Percentiles rank a stretch among this genome's conserved stretches.
Evolutionary conservation across 2,329 filamentous ascomycete species (phyloP).

Genomic region (Westerdykella sp.): DNA sequence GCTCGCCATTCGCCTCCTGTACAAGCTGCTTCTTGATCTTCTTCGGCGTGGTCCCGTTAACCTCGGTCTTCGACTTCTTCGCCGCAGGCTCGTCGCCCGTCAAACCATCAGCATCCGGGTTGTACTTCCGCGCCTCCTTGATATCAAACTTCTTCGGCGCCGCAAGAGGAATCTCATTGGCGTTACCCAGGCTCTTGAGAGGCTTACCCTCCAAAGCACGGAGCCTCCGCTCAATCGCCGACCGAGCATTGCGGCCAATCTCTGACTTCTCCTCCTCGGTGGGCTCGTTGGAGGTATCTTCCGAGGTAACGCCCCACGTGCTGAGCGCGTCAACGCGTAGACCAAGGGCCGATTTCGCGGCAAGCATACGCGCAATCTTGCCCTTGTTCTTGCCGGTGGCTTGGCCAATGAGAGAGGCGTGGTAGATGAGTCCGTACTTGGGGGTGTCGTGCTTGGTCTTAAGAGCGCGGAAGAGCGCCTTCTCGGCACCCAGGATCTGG

Average conservation of each 20-base stretch:
- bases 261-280: constrained; percentile 86
- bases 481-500: constrained; percentile 97
- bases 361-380: constrained; percentile 95
- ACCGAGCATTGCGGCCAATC: constrained; percentile 66
- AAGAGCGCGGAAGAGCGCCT: constrained; percentile 93
- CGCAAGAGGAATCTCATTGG: constrained; percentile 42
- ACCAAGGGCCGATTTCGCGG: constrained; percentile 88
- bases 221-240: constrained; percentile 70
- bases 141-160: constrained; percentile 70
- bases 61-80: constrained; percentile 41
- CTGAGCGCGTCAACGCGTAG: constrained; percentile 85
- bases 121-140: constrained; percentile 92
- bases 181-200: constrained; percentile 66
- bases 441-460: constrained; percentile 99
- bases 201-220: constrained; percentile 85
- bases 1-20: constrained; percentile 43
- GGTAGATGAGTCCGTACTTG: constrained; percentile 88
- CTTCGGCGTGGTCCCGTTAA: constrained; percentile 36
- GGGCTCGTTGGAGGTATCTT: constrained; percentile 41
- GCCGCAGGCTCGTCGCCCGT: constrained; percentile 60
- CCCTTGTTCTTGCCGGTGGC: constrained; percentile 98
- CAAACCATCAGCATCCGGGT: constrained; percentile 84
- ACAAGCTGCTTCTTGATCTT: constrained; percentile 38
- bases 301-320: constrained; percentile 63
- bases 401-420: constrained; percentile 71